Evolutionary conservation across 257 asterid genomes (phyloP), one percentile per base, ranked within the genome.

Genomic region (Nicotiana benthamiana): DNA sequence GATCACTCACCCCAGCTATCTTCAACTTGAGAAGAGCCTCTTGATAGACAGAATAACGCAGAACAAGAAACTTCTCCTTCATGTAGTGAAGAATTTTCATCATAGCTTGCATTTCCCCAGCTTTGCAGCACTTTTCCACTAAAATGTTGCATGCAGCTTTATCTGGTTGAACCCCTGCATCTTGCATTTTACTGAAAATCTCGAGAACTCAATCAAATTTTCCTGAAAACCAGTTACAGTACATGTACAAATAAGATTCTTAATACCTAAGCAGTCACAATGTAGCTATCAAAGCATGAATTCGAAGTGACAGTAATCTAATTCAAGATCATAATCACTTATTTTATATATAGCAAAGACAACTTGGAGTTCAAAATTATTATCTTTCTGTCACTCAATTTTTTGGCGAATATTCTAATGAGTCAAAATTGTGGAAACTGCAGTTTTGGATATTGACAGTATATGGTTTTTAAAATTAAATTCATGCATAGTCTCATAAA

Each of bases 111-210:
- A 83, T 83, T 87, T 88, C 90, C 74, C 90, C 88, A 53, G 90
- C 89, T 80, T 27, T 86, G 85, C 97, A 89, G 84, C 90, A 90
- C 80, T 86, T 86, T 54, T 92, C 94, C n/a, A 90, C 87, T 81
- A 96, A 87, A 85, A 91, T 92, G 86, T 92, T 94, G 88, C 98
- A 96, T 26, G 99, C 27, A 80, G 98, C 96, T 89, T 93, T 96
- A 75, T 96, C 99, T 32, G 98, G 99, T 61, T 82, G 89, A 84
- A 89, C 96, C 51, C 96, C 93, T 65, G 96, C 93, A 24, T 88
- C 91, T 86, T 91, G 98, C 97, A 93, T 96, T 86, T 87, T 89
- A 82, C 82, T 65, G 82, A 96, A 96, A 80, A 96, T 89, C 88
- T 91, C 96, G 82, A 92, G 72, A 60, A 88, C 95, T 84, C 93